Conservation (phyloP, 106 monocot species). For the Dioscorea dumetorum region DNA sequence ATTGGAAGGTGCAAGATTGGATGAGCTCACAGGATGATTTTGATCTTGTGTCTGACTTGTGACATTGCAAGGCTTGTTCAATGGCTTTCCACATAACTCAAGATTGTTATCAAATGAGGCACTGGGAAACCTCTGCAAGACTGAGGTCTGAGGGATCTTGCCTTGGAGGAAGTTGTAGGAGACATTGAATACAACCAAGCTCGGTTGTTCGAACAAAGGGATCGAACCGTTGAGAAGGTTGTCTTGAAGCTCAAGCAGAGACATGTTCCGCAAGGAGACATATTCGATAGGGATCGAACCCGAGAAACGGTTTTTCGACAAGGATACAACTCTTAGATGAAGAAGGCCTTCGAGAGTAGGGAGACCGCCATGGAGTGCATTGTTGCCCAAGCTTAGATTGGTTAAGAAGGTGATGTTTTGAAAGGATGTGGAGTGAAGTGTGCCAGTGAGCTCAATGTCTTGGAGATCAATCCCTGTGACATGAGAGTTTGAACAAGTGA, state of each 20-base stretch:
- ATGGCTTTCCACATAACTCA: slow-evolving; percentile 33
- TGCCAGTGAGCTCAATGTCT: slow-evolving; percentile 42
- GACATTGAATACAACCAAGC: slow-evolving; percentile 32
- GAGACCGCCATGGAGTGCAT: slow-evolving; percentile 41
- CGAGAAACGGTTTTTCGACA: slow-evolving; percentile 44
- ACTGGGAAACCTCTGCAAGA: slow-evolving; percentile 24
- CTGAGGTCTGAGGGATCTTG: slow-evolving; percentile 25
- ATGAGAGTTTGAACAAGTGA: slow-evolving; percentile 30
- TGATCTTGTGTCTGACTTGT: not conserved
- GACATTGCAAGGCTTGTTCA: slow-evolving; percentile 17
- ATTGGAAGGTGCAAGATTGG: no score
- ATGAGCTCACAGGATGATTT: not conserved
- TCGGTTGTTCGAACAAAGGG: slow-evolving; percentile 36
- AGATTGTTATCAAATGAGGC: slow-evolving; percentile 37
- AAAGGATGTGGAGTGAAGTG: slow-evolving; percentile 14
- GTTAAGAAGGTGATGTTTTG: slow-evolving; percentile 22
- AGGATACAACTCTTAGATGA: slow-evolving; percentile 20
- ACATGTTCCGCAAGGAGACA: slow-evolving; percentile 10
- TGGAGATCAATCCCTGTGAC: slow-evolving; percentile 31
- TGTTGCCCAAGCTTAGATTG: slow-evolving; percentile 28
- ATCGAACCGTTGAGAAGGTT: slow-evolving; percentile 47
- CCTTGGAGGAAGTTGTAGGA: slow-evolving; percentile 53
- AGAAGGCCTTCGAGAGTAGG: slow-evolving; percentile 26
- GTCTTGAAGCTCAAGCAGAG: slow-evolving; percentile 38
- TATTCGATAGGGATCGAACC: slow-evolving; percentile 39